phyloP scores from a whole-genome alignment of 2,329 filamentous ascomycete genomes.

The Zasmidium angulare region DNA sequence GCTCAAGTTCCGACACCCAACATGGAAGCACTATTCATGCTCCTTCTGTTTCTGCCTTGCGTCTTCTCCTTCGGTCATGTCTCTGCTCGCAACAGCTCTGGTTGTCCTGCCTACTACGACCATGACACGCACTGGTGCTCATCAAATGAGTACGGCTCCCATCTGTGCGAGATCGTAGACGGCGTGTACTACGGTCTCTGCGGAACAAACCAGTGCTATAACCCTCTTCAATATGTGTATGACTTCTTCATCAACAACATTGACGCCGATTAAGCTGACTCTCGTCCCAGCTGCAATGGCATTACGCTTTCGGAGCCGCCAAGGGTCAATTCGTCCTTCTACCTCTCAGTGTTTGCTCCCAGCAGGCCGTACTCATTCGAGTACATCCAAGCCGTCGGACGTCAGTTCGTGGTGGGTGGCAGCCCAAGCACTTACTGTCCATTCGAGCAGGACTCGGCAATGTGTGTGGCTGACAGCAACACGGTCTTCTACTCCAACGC shows the following conservation, averaged over 20 bases:
- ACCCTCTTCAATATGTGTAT: not conserved
- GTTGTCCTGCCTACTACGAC: not conserved
- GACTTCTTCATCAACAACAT: not conserved
- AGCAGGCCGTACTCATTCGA: not conserved
- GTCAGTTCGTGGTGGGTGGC: not conserved
- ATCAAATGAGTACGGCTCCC: not conserved
- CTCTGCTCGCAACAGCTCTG: not conserved
- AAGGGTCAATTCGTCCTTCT: not conserved
- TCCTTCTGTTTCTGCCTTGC: not conserved
- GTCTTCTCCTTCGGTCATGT: not conserved
- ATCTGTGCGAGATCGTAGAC: not conserved
- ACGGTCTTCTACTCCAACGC: conserved; percentile 6
- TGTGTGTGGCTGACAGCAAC: not conserved
- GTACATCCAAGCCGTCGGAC: not conserved
- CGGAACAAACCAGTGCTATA: not conserved
- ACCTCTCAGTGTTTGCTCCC: not conserved
- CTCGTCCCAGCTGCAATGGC: not conserved
- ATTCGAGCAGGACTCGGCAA: not conserved
- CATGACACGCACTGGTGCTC: not conserved
- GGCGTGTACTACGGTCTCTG: not conserved
- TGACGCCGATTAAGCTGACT: not conserved
- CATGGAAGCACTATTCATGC: not conserved
- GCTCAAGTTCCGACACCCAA: not conserved
- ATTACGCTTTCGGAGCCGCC: not conserved
- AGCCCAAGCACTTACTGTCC: not conserved